Evolutionary conservation across 306 rosid species (phyloP), one percentile per base, ranked within the genome.

Genomic region (Prinsepia uniflora): DNA sequence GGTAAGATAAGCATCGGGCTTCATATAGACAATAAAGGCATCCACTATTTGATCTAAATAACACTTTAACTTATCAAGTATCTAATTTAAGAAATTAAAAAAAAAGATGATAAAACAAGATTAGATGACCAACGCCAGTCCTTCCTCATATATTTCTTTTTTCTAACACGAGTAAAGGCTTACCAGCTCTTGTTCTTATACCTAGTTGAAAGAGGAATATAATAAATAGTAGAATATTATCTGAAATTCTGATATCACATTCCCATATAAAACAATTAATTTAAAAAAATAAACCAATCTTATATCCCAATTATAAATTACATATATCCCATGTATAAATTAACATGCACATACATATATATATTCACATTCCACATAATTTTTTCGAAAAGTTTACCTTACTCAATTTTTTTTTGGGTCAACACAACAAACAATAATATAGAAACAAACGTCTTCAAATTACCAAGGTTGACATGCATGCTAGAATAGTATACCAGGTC

Each of bases 31-130:
- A 50, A 22, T 30, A 52, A 50, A 19, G 7, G 39, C n/a, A 50
- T 18, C 39, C 0, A 63, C 68, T 41, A 63, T 19, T 42, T 63
- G 39, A 40, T 50, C n/a, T 10, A 68, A 50, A 36, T 6, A 6
- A 17, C 8, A n/a, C n/a, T n/a, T 67, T 10, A 5, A 50, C 10
- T 36, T 5, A 49, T n/a, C 18, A 48, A 48, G 24, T 14, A 66
- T 49, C 30, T 36, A 40, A 22, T 3, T 67, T 17, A 30, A 67
- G 30, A 49, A 22, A 11, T n/a, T n/a, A 18, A 36, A 42, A 14
- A 5, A 42, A 67, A 67, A 48, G 10, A 41, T 6, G 58, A 36
- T 15, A 67, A 67, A 67, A 17, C 71, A 67, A 67, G 11, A 60
- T 60, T 34, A 39, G 12, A 3, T 13, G 58, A 34, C 60, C 72